Conservation (phyloP, 768 basidiomycete genomes). For the Kwoniella sp. region DNA sequence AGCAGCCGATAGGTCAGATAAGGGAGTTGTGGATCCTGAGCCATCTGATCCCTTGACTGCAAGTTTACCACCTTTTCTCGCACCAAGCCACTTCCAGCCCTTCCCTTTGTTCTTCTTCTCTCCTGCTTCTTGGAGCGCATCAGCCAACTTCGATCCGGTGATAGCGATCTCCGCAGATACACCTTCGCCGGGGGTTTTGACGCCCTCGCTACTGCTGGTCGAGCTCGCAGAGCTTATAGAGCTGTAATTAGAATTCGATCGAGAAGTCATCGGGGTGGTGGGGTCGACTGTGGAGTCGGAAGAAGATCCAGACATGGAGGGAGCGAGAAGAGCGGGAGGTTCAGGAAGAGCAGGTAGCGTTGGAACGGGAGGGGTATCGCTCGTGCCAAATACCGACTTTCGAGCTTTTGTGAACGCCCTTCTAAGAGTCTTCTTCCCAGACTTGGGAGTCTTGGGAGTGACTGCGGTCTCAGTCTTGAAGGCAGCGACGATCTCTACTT, state of each 20-base stretch:
- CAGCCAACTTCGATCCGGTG: conserved; percentile 30
- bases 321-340: conserved; percentile 13
- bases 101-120: conserved; percentile 22
- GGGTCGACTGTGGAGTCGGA: conserved; percentile 11
- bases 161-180: conserved; percentile 25
- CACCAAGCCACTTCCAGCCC: conserved; percentile 39
- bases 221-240: conserved; percentile 30
- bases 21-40: conserved; percentile 17
- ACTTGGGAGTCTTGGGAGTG: conserved; percentile 16
- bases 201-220: conserved; percentile 33
- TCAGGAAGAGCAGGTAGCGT: conserved; percentile 7
- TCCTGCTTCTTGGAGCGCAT: conserved; percentile 32
- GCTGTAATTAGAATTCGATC: conserved; percentile 35
- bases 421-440: conserved; percentile 16
- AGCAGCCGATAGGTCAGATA: conserved; percentile 13
- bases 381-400: conserved; percentile 12
- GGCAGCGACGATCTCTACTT: conserved; percentile 10
- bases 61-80: conserved; percentile 23
- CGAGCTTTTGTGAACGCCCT: conserved; percentile 17
- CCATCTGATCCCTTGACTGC: neutral
- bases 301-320: neutral
- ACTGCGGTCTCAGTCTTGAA: conserved; percentile 6
- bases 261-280: conserved; percentile 34
- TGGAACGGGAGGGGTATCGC: conserved; percentile 7
- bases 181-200: conserved; percentile 36